Base-by-base conservation (phyloP, 129 eudicot species). In the Calendula officinalis region DNA sequence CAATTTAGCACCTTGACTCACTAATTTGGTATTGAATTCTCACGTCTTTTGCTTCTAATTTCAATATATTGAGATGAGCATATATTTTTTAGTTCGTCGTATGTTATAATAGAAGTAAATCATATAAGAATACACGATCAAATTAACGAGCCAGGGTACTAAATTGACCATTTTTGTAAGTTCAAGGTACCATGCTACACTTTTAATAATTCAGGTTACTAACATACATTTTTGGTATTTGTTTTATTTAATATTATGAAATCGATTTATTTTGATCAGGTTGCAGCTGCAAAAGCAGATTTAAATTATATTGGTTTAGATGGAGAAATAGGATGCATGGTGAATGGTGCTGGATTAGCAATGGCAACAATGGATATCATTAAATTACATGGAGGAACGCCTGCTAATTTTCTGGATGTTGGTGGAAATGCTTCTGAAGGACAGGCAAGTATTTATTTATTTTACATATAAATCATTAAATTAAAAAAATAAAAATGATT, bases 281-380 rank as follows among this genome's bases (percentile, higher is more conserved):
- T 92, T 56, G 91, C 96, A 60, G 98, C 98, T 45, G 96, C 98
- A 32, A 85, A 92, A 70, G 98, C 96, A 37, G 98, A 92, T 63
- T 56, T 92, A 76, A 92, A 92, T 69, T 92, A 92, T 77, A 92
- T 92, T 55, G 96, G 98, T 56, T 79, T 92, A 67, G 98, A 92
- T 79, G 98, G 98, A 30, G 96, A 92, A 79, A 92, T 92, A 56
- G 98, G 98, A 62, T 92, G 98, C 72, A 92, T 88, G 96, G 98
- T 92, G 54, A 92, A 92, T 72, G 98, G 98, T 61, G 98, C 98
- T 75, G 98, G 98, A 70, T 69, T 92, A 71, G 98, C 98, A 62
- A 92, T 92, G 98, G 96, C 98, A 56, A 92, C 98, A 52, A 88
- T 92, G 98, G 98, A 92, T 68, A 92, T 92, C 17, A 92, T 92